Base-by-base conservation (phyloP, 441 rosid species). In the Biscutella auriculata region DNA sequence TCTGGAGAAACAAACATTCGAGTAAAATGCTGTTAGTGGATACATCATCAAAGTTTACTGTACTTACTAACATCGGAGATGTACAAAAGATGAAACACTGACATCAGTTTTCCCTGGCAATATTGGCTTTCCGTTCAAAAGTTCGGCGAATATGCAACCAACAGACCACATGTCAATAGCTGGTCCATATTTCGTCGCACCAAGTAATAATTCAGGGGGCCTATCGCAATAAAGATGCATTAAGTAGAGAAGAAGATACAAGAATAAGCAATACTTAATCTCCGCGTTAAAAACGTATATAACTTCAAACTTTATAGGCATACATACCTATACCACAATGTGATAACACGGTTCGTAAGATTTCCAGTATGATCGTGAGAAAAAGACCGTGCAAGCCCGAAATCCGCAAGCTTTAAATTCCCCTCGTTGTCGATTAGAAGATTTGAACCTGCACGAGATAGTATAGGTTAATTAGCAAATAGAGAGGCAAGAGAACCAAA, bases 121-220 rank as follows among this genome's bases (percentile, higher is more conserved):
- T 43, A 88, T 92, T 23, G 97, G 95, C 69, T 92, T 92, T 40
- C 90, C 97, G 52, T 82, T 79, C 63, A 92, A 63, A 34, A 92
- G 87, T 70, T 92, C 98, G 26, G 97, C 98, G 78, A 92, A 86
- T 59, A 92, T 92, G 51, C 98, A 92, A 53, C 98, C 97, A 53
- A 88, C 98, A 1, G 98, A 88, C 97, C 95, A 88, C 97, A 88
- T 92, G 58, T 88, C 97, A 70, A 88, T 95, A n/a, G 97, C 94
- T 49, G 98, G 97, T 53, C 97, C 97, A 71, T 92, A 92, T 63
- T 86, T 88, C 25, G 98, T 88, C 53, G 97, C 82, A 56, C 98
- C 98, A 71, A 92, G 97, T 17, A 92, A 78, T 74, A 92, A 79
- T 67, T 92, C 98, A 12, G 98, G 98, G 17, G 98, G 98, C 69